phyloP scores from a whole-genome alignment of 345 rosid genomes.

The Populus tremula region DNA sequence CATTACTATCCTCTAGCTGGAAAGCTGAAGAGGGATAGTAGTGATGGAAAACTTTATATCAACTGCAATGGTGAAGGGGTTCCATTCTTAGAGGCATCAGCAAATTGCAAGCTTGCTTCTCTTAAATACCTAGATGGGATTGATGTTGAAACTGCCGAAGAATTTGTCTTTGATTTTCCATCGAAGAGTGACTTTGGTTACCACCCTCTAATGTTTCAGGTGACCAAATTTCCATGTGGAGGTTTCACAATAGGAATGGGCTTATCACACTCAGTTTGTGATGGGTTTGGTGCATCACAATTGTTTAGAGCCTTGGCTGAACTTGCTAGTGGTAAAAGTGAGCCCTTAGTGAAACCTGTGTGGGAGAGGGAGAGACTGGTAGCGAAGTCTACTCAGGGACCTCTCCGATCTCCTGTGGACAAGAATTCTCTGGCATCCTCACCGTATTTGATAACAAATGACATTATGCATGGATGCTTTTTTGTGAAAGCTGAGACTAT shows the following conservation, averaged over 20 bases:
- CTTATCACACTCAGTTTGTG: conserved; percentile 53
- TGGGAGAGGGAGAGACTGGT: conserved; percentile 50
- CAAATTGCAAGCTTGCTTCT: conserved; percentile 37
- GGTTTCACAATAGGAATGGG: conserved; percentile 58
- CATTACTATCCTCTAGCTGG: conserved; percentile 63
- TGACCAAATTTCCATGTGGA: conserved; percentile 54
- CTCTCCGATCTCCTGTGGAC: neutral
- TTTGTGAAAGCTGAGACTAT: conserved; percentile 34
- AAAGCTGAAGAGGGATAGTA: conserved; percentile 36
- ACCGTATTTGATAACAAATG: conserved; percentile 37
- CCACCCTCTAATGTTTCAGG: conserved; percentile 43
- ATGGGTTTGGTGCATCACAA: conserved; percentile 59
- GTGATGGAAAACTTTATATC: conserved; percentile 36
- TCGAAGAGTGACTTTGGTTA: conserved; percentile 22
- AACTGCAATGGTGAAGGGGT: conserved; percentile 46
- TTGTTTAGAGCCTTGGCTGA: conserved; percentile 48
- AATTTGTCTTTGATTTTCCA: conserved; percentile 33
- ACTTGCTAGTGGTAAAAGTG: conserved; percentile 30
- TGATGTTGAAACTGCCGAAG: conserved; percentile 27
- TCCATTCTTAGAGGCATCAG: conserved; percentile 44
- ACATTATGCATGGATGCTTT: conserved; percentile 39
- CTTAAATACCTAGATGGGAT: conserved; percentile 45
- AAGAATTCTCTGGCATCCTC: conserved; percentile 18
- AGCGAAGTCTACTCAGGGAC: neutral
- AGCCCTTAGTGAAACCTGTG: conserved; percentile 44